Conservation (phyloP, 83 land plant species). For the Picea abies region DNA sequence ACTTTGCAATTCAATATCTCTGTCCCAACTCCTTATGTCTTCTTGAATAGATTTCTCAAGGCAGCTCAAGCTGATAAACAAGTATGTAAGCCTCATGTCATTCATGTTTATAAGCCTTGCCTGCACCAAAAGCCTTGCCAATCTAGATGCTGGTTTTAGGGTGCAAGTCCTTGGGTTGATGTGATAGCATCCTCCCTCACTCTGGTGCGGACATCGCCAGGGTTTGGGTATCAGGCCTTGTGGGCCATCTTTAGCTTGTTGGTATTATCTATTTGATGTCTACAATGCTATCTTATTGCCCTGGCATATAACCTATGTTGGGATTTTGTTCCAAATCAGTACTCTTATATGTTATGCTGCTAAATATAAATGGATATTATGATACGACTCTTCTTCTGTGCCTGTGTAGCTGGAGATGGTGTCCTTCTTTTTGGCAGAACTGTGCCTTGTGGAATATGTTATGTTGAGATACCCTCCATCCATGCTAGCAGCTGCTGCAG, state of each 20-base stretch:
- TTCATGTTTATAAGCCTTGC: too few species aligned
- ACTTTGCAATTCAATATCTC: conserved; percentile 20
- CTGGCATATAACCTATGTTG: background rate
- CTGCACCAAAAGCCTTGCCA: too few species aligned
- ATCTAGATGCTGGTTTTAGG: too few species aligned
- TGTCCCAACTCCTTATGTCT: conserved; percentile 34
- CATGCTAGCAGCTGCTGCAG: conserved; percentile 40
- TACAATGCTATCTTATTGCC: background rate
- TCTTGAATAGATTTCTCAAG: conserved; percentile 24
- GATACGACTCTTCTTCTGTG: background rate
- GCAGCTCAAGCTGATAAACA: conserved; percentile 23
- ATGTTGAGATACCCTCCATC: conserved; percentile 47
- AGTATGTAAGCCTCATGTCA: conserved; percentile 4
- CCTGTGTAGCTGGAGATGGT: conserved; percentile 36
- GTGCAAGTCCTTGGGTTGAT: too few species aligned
- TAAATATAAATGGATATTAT: background rate
- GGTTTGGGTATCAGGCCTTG: too few species aligned
- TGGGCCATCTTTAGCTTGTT: too few species aligned
- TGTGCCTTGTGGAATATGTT: conserved; percentile 36
- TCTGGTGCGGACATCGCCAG: too few species aligned
- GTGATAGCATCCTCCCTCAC: too few species aligned
- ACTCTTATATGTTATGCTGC: too few species aligned
- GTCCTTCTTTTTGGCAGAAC: conserved; percentile 37
- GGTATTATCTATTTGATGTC: too few species aligned
- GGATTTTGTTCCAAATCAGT: background rate